Conservation (phyloP, 2,329 filamentous ascomycete genomes). For the Lachnellula willkommii region DNA sequence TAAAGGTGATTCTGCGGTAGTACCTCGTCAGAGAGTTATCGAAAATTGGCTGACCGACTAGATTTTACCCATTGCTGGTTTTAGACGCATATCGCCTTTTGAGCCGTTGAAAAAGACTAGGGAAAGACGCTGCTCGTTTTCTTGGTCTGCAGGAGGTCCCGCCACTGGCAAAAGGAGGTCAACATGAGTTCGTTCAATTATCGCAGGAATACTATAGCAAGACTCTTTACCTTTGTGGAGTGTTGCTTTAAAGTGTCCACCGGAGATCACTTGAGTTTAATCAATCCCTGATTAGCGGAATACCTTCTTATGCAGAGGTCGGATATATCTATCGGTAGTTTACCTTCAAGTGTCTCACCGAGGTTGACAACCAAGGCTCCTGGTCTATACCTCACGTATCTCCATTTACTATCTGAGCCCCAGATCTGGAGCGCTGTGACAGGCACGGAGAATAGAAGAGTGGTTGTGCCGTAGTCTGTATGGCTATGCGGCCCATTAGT, state of each 20-base stretch:
- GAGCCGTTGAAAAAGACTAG: constrained; percentile 43
- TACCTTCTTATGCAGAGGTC: background rate
- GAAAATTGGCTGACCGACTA: too few relatives aligned
- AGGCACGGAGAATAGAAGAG: constrained; percentile 42
- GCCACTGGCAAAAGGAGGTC: constrained; percentile 27
- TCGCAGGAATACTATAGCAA: background rate
- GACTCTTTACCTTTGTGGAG: constrained; percentile 30
- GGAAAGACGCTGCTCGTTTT: constrained; percentile 37
- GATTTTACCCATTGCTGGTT: constrained; percentile 30
- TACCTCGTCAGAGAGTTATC: background rate
- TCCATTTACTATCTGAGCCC: constrained; percentile 39
- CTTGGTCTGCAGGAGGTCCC: constrained; percentile 39
- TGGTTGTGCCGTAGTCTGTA: constrained; percentile 44
- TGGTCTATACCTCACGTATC: constrained; percentile 40
- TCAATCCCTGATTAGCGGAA: too few relatives aligned
- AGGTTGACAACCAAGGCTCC: constrained; percentile 45
- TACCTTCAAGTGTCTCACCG: constrained; percentile 35
- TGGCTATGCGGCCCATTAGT: constrained; percentile 31
- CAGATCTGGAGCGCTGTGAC: constrained; percentile 44
- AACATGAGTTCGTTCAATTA: background rate
- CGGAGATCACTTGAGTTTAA: constrained; percentile 36
- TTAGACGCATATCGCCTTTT: constrained; percentile 39
- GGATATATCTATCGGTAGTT: background rate
- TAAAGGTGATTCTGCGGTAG: constrained; percentile 31
- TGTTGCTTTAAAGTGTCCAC: constrained; percentile 43